Percentiles rank a stretch among this genome's conserved stretches.
Conservation (phyloP, 2,329 filamentous ascomycete species). For the Colletotrichum noveboracense region DNA sequence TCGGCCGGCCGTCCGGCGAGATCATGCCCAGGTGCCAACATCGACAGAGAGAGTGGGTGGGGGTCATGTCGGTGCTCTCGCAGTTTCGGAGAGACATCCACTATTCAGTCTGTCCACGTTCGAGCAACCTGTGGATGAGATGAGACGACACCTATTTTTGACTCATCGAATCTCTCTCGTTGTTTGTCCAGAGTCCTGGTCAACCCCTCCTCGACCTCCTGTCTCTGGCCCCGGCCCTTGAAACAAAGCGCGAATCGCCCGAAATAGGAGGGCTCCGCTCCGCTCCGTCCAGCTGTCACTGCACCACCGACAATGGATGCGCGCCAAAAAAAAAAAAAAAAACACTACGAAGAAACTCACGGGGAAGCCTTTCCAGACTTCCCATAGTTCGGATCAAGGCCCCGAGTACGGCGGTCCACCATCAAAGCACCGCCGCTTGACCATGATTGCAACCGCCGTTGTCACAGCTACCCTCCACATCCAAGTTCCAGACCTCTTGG, state of each 20-base stretch:
- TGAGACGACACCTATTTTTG: constrained; percentile 14
- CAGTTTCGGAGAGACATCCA: constrained; percentile 14
- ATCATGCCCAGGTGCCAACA: constrained; percentile 7
- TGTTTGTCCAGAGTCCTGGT: neutral
- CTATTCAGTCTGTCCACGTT: neutral
- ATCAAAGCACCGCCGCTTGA: neutral
- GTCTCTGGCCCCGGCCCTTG: constrained; percentile 18
- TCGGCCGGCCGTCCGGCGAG: constrained; percentile 18
- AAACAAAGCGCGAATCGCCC: constrained; percentile 16
- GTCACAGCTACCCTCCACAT: neutral
- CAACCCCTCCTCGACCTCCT: neutral
- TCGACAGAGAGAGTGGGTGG: constrained; percentile 6
- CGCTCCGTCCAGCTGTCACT: constrained; percentile 14
- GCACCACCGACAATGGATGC: neutral
- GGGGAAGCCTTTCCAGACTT: neutral
- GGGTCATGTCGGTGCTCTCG: constrained; percentile 17
- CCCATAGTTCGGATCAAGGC: neutral
- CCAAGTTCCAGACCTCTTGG: neutral
- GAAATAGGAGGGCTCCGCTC: constrained; percentile 20
- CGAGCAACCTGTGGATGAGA: neutral
- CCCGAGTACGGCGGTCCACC: neutral
- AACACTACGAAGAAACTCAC: neutral
- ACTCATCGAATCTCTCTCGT: constrained; percentile 12
- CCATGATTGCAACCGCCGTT: neutral
- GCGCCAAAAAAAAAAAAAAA: neutral